Conservation (phyloP, 257 asterid species). For the Solanum commersonii region DNA sequence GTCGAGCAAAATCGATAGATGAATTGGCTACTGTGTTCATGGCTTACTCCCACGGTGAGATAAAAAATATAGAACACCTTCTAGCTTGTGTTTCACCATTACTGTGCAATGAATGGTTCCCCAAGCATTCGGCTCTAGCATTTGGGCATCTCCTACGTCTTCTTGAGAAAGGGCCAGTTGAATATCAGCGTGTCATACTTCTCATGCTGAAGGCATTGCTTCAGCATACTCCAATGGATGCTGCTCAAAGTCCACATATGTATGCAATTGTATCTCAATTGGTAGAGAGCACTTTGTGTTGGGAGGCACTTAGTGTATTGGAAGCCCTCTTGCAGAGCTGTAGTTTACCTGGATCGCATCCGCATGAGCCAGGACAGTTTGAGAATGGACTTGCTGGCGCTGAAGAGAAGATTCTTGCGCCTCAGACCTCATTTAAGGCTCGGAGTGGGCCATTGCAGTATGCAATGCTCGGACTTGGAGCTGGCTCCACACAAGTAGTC, state of each 20-base stretch:
- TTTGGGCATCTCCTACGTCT: slow-evolving; percentile 88
- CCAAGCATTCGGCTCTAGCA: slow-evolving; percentile 85
- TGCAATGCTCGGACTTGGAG: slow-evolving; percentile 43
- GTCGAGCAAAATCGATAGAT: slow-evolving; percentile 74
- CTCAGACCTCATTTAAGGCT: slow-evolving; percentile 88
- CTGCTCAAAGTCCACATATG: slow-evolving; percentile 98
- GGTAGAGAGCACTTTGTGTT: slow-evolving; percentile 92
- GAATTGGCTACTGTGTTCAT: slow-evolving; percentile 78
- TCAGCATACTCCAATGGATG: slow-evolving; percentile 94
- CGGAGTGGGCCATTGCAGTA: slow-evolving; percentile 95
- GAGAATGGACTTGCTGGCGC: slow-evolving; percentile 62
- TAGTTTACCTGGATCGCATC: slow-evolving; percentile 86
- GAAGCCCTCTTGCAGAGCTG: slow-evolving; percentile 99
- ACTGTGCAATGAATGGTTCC: slow-evolving; percentile 90
- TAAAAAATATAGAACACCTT: slow-evolving; percentile 73
- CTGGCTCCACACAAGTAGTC: slow-evolving; percentile 23
- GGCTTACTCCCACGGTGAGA: slow-evolving; percentile 74
- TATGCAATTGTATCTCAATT: slow-evolving; percentile 93
- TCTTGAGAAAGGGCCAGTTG: slow-evolving; percentile 87
- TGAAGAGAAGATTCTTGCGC: slow-evolving; percentile 73
- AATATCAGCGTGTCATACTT: slow-evolving; percentile 90
- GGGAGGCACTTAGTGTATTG: slow-evolving; percentile 96
- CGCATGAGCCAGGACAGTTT: slow-evolving; percentile 42
- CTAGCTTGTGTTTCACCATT: slow-evolving; percentile 91
- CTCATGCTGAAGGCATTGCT: slow-evolving; percentile 90